phyloP scores from a whole-genome alignment of 768 basidiomycete genomes.

The Coprinopsis marcescibilis region DNA sequence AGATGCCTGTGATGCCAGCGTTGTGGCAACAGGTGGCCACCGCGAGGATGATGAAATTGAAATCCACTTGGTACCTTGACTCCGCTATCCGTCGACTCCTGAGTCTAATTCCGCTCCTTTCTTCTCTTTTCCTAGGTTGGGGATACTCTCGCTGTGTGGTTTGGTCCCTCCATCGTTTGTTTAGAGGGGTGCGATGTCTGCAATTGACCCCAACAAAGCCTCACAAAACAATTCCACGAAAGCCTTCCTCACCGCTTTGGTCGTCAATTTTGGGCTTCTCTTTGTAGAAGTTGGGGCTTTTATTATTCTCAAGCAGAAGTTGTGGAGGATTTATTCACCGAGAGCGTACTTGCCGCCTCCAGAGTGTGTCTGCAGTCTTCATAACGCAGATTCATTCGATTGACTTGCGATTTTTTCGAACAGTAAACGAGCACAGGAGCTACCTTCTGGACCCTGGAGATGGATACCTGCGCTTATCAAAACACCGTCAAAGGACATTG shows the following conservation, averaged over 20 bases:
- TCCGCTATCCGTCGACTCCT: too few relatives aligned
- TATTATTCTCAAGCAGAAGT: conserved; percentile 46
- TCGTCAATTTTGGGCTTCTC: conserved; percentile 47
- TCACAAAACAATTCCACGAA: conserved; percentile 29
- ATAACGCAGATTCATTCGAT: too few relatives aligned
- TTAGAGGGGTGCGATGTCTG: conserved; percentile 17
- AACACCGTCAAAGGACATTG: conserved; percentile 40
- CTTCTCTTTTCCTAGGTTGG: too few relatives aligned
- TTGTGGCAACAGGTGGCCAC: too few relatives aligned
- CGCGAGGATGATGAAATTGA: too few relatives aligned
- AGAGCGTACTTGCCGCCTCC: conserved; percentile 56
- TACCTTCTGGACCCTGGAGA: conserved; percentile 41
- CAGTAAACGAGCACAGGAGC: conserved; percentile 39
- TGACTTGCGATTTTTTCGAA: too few relatives aligned
- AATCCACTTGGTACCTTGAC: too few relatives aligned
- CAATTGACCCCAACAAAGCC: conserved; percentile 23
- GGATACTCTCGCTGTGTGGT: too few relatives aligned
- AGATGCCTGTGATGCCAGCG: too few relatives aligned
- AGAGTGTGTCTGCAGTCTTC: conserved; percentile 31
- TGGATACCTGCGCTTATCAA: conserved; percentile 45
- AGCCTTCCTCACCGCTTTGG: conserved; percentile 57
- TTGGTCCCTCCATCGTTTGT: background rate
- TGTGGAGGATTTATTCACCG: conserved; percentile 59
- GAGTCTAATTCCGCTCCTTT: too few relatives aligned
- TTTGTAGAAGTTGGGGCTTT: conserved; percentile 48